Evolutionary conservation across 441 rosid species (phyloP).

Genomic region (Hura crepitans): DNA sequence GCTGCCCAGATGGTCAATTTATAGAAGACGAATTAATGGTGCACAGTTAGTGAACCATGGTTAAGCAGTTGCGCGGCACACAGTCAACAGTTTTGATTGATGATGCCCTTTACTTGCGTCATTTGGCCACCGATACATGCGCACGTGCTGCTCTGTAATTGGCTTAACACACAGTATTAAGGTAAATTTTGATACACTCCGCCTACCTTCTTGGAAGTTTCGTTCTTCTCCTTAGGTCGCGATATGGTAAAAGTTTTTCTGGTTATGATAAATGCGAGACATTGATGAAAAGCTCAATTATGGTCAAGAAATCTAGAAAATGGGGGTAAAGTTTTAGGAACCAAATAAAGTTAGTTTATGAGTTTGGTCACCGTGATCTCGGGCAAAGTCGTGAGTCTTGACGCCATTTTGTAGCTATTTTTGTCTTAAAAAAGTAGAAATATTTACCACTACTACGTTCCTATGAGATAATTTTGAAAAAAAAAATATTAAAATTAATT

Average conservation of each 20-base stretch:
- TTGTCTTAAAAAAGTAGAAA: too few species aligned
- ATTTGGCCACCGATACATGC: neutral
- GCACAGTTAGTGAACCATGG: slow-evolving; percentile 21
- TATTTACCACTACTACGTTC: too few species aligned
- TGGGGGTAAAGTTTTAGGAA: too few species aligned
- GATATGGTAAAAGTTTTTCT: neutral
- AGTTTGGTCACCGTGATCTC: too few species aligned
- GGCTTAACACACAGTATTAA: neutral
- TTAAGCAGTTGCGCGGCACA: slow-evolving; percentile 15
- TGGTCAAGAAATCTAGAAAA: too few species aligned
- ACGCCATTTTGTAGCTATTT: too few species aligned
- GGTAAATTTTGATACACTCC: neutral
- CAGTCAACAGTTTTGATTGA: slow-evolving; percentile 5
- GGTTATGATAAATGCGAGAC: neutral
- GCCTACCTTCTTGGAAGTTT: slow-evolving; percentile 17
- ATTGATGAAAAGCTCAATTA: too few species aligned
- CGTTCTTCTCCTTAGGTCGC: neutral
- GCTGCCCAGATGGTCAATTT: neutral
- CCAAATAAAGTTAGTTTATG: too few species aligned
- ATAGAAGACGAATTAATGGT: neutral
- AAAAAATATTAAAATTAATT: too few species aligned
- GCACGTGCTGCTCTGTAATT: neutral
- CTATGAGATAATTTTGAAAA: too few species aligned
- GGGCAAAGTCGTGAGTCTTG: too few species aligned
- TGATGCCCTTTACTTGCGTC: neutral